These are phyloP conservation scores for Talaromyces sp. DNA, from an alignment of 2,329 filamentous ascomycete species.

Conservation along the genomic window DNA sequence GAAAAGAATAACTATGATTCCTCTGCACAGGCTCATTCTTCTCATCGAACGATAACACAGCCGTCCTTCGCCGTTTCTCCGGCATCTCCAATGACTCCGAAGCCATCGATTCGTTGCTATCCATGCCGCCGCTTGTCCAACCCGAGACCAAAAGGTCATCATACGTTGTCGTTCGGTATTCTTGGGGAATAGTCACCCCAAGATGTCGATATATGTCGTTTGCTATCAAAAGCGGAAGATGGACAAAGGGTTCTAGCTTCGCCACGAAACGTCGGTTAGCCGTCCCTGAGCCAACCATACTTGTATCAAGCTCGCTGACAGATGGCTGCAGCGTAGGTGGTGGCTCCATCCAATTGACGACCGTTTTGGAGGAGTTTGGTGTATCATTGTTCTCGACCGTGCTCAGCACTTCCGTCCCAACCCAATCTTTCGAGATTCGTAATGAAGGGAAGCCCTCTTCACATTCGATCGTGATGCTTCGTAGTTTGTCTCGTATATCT, in stretches of 20 bases:
- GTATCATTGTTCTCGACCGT: slow-evolving; percentile 12
- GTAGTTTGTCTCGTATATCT: slow-evolving; percentile 29
- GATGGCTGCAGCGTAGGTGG: slow-evolving; percentile 35
- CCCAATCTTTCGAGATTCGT: slow-evolving; percentile 46
- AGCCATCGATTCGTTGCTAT: slow-evolving; percentile 8
- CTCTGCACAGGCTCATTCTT: slow-evolving; percentile 32
- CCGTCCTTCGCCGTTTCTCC: slow-evolving; percentile 35
- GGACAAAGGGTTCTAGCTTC: slow-evolving; percentile 43
- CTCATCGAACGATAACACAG: slow-evolving; percentile 34
- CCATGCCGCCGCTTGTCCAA: slow-evolving; percentile 16
- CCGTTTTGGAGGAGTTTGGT: neutral
- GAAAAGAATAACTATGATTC: slow-evolving; percentile 45
- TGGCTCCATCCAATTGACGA: slow-evolving; percentile 42
- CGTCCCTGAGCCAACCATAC: slow-evolving; percentile 37
- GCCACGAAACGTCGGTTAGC: slow-evolving; percentile 48
- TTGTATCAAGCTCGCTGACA: slow-evolving; percentile 37
- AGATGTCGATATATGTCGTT: slow-evolving; percentile 43
- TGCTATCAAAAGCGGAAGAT: slow-evolving; percentile 43
- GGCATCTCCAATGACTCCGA: slow-evolving; percentile 18
- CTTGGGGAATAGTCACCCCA: slow-evolving; percentile 41
- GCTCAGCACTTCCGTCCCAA: slow-evolving; percentile 37
- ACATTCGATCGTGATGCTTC: slow-evolving; percentile 44
- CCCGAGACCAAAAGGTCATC: slow-evolving; percentile 38
- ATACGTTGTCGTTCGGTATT: slow-evolving; percentile 41
- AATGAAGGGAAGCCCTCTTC: slow-evolving; percentile 47